phyloP scores from a whole-genome alignment of 2,329 filamentous ascomycete genomes.

The Alternaria incomplexa region DNA sequence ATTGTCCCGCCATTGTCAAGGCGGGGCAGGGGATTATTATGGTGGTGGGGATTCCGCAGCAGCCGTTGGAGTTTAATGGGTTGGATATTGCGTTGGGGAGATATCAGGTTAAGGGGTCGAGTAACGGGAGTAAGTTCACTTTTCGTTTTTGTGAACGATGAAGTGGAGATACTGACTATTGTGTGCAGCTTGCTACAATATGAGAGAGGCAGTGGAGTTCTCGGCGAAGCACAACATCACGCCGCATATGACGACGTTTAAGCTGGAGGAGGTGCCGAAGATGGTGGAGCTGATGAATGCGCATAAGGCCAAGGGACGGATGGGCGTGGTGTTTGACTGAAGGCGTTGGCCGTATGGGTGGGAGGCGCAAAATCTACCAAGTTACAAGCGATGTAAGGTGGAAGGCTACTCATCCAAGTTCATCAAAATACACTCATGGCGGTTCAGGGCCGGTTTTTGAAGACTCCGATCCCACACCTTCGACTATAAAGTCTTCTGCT shows the following conservation, averaged over 20 bases:
- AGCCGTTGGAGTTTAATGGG: conserved; percentile 40
- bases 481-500: too few relatives aligned
- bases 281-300: conserved; percentile 45
- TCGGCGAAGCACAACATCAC: conserved; percentile 42
- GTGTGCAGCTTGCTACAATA: conserved; percentile 48
- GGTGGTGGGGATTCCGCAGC: conserved; percentile 42
- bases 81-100: conserved; percentile 39
- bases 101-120: conserved; percentile 38
- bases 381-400: not conserved
- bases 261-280: conserved; percentile 42
- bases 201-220: conserved; percentile 43
- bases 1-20: conserved; percentile 39
- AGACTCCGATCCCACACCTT: not conserved
- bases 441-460: not conserved
- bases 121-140: conserved; percentile 40
- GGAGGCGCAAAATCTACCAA: too few relatives aligned
- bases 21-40: conserved; percentile 40
- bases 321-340: conserved; percentile 40
- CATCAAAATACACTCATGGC: not conserved
- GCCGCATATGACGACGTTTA: conserved; percentile 36
- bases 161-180: conserved; percentile 42
- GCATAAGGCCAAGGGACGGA: conserved; percentile 37
- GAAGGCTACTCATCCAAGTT: not conserved
- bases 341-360: not conserved
- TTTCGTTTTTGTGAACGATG: not conserved